Evolutionary conservation across 2,329 filamentous ascomycete species (phyloP).

Genomic region (Trichoderma hamatum): DNA sequence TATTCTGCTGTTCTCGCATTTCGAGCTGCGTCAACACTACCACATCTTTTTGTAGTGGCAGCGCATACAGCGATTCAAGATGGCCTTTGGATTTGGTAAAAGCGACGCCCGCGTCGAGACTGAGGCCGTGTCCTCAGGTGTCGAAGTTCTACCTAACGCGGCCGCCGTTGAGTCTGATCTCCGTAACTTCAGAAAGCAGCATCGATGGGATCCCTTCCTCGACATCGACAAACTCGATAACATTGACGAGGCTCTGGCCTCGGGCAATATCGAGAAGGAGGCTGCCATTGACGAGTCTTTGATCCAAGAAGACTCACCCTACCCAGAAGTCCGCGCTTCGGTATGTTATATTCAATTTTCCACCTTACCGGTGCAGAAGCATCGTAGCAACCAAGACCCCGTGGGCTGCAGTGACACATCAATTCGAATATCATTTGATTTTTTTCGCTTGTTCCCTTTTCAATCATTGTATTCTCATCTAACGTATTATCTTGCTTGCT

Average conservation of each 20-base stretch:
- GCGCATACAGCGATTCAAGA: constrained; percentile 27
- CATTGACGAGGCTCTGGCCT: constrained; percentile 51
- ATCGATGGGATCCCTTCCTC: constrained; percentile 61
- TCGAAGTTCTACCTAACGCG: constrained; percentile 30
- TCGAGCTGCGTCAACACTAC: neutral
- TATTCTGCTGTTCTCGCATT: constrained; percentile 14
- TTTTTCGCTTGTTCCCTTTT: neutral
- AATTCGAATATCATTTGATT: neutral
- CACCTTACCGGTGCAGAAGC: neutral
- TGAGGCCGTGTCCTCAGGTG: constrained; percentile 29
- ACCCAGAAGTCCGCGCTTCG: constrained; percentile 35
- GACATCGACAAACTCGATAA: constrained; percentile 56
- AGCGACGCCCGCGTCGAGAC: constrained; percentile 26
- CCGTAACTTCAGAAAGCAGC: constrained; percentile 52
- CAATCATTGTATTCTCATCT: neutral
- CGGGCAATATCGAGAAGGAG: constrained; percentile 50
- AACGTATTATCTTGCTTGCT: neutral
- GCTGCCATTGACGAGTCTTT: constrained; percentile 50
- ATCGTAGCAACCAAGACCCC: neutral
- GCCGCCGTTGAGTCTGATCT: constrained; percentile 37
- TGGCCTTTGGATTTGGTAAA: constrained; percentile 32
- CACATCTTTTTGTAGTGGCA: constrained; percentile 38
- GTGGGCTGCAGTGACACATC: neutral
- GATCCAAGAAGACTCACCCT: constrained; percentile 55
- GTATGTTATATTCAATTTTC: constrained; percentile 25